Conservation (phyloP, 2,329 filamentous ascomycete species). For the Apiospora marii region DNA sequence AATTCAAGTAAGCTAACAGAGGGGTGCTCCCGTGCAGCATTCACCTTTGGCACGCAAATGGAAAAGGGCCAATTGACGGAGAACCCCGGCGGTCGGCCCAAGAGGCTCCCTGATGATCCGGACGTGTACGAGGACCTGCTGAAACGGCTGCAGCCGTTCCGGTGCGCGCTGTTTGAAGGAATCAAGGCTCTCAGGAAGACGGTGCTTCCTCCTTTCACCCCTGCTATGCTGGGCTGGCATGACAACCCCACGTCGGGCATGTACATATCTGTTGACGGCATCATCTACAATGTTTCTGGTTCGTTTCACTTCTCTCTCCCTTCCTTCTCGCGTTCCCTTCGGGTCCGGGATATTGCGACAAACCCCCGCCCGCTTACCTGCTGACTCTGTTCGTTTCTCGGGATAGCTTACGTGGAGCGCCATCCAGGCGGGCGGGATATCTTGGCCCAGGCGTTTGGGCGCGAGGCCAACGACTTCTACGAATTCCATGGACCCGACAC, state of each 20-base stretch:
- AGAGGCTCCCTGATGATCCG: neutral
- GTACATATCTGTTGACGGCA: conserved; percentile 29
- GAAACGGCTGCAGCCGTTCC: conserved; percentile 25
- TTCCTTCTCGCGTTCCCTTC: neutral
- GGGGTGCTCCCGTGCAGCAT: neutral
- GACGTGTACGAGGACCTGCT: conserved; percentile 27
- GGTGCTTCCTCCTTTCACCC: conserved; percentile 25
- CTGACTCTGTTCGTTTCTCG: neutral
- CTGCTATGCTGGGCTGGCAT: conserved; percentile 29
- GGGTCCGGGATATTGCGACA: too few relatives aligned
- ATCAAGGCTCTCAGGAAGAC: neutral
- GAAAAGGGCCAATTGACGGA: conserved; percentile 19
- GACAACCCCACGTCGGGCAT: conserved; percentile 31
- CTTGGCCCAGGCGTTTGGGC: conserved; percentile 27
- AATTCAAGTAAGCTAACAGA: neutral
- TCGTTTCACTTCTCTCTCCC: conserved; percentile 5
- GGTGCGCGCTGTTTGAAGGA: conserved; percentile 28
- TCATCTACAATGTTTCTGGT: conserved; percentile 33
- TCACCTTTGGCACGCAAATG: neutral
- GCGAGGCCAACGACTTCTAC: conserved; percentile 29
- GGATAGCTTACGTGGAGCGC: conserved; percentile 29
- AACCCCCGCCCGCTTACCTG: too few relatives aligned
- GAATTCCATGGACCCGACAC: conserved; percentile 26
- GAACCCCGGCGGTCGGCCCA: conserved; percentile 14
- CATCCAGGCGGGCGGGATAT: conserved; percentile 32